Conservation (phyloP, 306 rosid species). For the Sesbania bispinosa region DNA sequence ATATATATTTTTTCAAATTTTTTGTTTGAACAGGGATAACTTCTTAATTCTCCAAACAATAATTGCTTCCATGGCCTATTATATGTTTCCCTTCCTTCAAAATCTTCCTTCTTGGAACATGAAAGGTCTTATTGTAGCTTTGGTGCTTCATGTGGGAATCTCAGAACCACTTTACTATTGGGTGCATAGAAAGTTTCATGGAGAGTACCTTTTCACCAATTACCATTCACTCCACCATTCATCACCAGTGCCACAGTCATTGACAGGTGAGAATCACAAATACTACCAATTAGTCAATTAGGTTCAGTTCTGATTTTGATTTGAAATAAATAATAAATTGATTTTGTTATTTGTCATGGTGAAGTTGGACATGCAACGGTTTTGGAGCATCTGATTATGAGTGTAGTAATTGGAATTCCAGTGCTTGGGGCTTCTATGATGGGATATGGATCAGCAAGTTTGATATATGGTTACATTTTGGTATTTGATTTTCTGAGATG, state of each 20-base stretch:
- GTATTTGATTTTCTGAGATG: constrained; percentile 72
- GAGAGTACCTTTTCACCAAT: constrained; percentile 41
- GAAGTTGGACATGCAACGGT: constrained; percentile 66
- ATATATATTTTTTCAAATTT: not conserved
- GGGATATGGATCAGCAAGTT: constrained; percentile 67
- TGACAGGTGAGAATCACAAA: constrained; percentile 48
- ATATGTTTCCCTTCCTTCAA: constrained; percentile 47
- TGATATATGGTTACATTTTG: constrained; percentile 48
- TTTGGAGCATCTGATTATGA: constrained; percentile 59
- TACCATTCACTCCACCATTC: constrained; percentile 89
- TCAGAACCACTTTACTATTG: constrained; percentile 83
- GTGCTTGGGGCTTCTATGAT: constrained; percentile 49
- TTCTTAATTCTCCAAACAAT: constrained; percentile 67
- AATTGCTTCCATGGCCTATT: constrained; percentile 43
- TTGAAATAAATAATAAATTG: too few species aligned
- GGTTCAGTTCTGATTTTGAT: not conserved
- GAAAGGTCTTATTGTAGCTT: constrained; percentile 46
- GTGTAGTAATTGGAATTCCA: constrained; percentile 57
- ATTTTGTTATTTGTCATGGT: not conserved
- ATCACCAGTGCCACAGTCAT: constrained; percentile 59
- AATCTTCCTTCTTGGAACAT: constrained; percentile 58
- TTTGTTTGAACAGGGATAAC: constrained; percentile 58
- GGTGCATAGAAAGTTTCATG: constrained; percentile 60
- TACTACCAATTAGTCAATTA: too few species aligned
- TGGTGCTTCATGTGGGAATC: constrained; percentile 64